Evolutionary conservation across 768 basidiomycete genomes (phyloP), one percentile per base, ranked within the genome.

Genomic region (Calocybe indica): DNA sequence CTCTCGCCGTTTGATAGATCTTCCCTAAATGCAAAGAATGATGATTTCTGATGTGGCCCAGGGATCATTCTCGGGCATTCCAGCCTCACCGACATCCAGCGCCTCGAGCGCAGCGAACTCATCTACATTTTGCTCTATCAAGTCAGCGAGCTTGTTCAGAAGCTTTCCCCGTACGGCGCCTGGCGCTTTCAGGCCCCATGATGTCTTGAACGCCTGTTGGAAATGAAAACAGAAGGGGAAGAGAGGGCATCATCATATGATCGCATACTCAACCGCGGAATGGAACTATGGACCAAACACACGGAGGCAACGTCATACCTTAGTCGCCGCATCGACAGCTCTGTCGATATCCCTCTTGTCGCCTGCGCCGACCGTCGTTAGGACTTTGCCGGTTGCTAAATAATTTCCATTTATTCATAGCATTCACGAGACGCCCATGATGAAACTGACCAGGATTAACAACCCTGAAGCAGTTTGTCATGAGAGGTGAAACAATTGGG

Each of bases 281-380:
- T 12, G 3, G 31, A 1, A 15, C 8, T 29, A 22, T 4, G 1
- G 4, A 22, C 2, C 4, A 22, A 22, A 22, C 22, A 4, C 22
- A 22, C 22, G 4, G 22, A 1, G 22, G 22, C 22, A 4, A 22
- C 22, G 22, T 22, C 22, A 22, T 8, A 43, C 42, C 42, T 43
- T 43, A n/a, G 31, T 10, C 12, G 42, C 42, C 13, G 30, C 15
- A 13, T 43, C 42, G 30, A 43, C 42, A n/a, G 91, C 91, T 40
- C 62, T 56, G 62, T 94, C 86, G 52, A 95, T 79, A 58, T 94
- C 92, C 52, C 79, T 74, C 6, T 72, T 48, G 2, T 79, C 79
- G 28, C 74, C 90, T 58, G 78, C 80, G 0, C 78, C 63, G 50
- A 90, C 65, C 36, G 70, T 49, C 1, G 79, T 78, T 58, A 83